Percentiles rank a stretch among this genome's conserved stretches.
Evolutionary conservation across 176 grass and related monocot genomes (phyloP).

Genomic region (Elaeis guineensis): DNA sequence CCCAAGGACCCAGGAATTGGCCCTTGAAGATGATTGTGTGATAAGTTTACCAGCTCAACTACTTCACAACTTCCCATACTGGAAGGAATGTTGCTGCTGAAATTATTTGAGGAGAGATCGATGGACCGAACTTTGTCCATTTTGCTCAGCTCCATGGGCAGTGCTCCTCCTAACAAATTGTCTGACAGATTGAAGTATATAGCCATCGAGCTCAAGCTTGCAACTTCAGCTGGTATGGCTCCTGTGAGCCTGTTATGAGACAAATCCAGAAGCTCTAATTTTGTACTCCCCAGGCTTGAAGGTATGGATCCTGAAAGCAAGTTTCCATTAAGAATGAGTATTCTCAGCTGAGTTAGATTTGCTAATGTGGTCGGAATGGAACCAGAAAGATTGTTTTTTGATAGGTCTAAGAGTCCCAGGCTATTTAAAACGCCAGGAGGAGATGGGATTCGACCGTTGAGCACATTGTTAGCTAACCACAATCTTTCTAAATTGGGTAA

Average conservation of each 20-base stretch:
- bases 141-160: slow-evolving; percentile 9
- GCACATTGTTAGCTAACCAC: slow-evolving; percentile 13
- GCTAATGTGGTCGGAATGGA: slow-evolving; percentile 30
- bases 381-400: slow-evolving; percentile 34
- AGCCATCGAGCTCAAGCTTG: slow-evolving; percentile 14
- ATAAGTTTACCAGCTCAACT: slow-evolving; percentile 11
- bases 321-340: slow-evolving; percentile 33
- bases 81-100: slow-evolving; percentile 9
- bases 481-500: slow-evolving; percentile 11
- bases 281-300: slow-evolving; percentile 7
- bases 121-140: slow-evolving; percentile 13
- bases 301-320: slow-evolving; percentile 31
- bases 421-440: slow-evolving; percentile 19
- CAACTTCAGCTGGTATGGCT: slow-evolving; percentile 16
- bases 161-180: slow-evolving; percentile 6
- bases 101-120: slow-evolving; percentile 15
- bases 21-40: slow-evolving; percentile 17
- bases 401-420: slow-evolving; percentile 34
- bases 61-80: slow-evolving; percentile 9
- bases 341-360: slow-evolving; percentile 41
- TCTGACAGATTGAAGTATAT: slow-evolving; percentile 23
- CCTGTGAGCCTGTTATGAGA: slow-evolving; percentile 14
- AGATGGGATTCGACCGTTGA: slow-evolving; percentile 13
- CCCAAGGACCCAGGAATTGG: slow-evolving; percentile 17
- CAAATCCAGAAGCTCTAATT: slow-evolving; percentile 8